Percentiles rank a stretch among this genome's conserved stretches.
Evolutionary conservation across 2,329 filamentous ascomycete species (phyloP).

Genomic region (Fusarium napiforme): DNA sequence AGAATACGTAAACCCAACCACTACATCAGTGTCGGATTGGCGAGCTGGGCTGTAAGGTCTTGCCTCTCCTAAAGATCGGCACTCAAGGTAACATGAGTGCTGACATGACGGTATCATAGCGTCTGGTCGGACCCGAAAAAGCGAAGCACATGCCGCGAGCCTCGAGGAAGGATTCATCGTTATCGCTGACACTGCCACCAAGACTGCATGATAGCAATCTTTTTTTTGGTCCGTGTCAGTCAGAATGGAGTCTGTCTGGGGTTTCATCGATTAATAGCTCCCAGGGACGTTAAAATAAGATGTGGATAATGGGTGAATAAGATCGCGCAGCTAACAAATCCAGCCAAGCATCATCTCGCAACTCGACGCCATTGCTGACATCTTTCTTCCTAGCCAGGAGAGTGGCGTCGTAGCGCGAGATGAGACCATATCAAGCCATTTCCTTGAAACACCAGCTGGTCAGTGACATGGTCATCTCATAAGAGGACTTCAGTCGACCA

Average conservation of each 20-base stretch:
- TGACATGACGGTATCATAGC: constrained; percentile 19
- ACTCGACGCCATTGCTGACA: constrained; percentile 15
- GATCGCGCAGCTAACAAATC: neutral
- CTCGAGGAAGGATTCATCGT: neutral
- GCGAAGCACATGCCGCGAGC: neutral
- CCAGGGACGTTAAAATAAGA: constrained; percentile 7
- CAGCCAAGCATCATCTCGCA: neutral
- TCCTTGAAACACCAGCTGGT: neutral
- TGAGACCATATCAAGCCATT: neutral
- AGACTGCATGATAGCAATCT: neutral
- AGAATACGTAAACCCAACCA: constrained; percentile 10
- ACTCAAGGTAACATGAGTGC: constrained; percentile 31
- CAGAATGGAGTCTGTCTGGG: neutral
- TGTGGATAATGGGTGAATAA: constrained; percentile 17
- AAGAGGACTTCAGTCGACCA: neutral
- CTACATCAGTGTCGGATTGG: constrained; percentile 31
- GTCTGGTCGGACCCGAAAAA: constrained; percentile 23
- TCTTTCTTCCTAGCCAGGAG: neutral
- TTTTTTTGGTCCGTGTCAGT: neutral
- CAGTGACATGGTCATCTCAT: neutral
- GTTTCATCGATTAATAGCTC: neutral
- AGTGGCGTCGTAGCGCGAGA: constrained; percentile 7
- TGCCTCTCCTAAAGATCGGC: constrained; percentile 35
- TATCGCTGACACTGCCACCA: neutral
- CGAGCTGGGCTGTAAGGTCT: constrained; percentile 25